phyloP scores from a whole-genome alignment of 352 stramenopile species.

The Thraustochytrium striatum region DNA sequence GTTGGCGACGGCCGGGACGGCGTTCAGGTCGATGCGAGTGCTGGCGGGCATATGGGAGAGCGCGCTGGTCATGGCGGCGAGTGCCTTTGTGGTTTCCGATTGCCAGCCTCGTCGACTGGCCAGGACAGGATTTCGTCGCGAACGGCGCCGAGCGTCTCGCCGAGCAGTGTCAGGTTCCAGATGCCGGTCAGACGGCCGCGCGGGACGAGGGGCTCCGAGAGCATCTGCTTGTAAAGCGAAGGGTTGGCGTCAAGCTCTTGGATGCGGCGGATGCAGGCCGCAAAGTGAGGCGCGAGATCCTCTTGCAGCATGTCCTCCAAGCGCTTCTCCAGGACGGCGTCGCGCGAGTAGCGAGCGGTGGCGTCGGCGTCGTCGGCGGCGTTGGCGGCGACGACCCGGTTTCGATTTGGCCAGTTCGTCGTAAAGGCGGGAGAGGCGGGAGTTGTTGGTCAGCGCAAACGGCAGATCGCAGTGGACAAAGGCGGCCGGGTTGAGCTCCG shows the following conservation, averaged over 20 bases:
- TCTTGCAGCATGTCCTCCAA: neutral
- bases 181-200: neutral
- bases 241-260: neutral
- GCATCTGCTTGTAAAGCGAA: neutral
- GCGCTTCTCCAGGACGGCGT: no score
- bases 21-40: no score
- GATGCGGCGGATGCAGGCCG: neutral
- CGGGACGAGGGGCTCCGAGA: neutral
- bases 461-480: constrained; percentile 9
- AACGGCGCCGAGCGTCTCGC: neutral
- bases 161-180: neutral
- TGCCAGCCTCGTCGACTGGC: no score
- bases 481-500: neutral
- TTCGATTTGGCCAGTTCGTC: no score
- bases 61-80: no score
- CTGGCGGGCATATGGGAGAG: no score
- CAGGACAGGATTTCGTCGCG: no score
- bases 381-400: neutral
- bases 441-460: neutral
- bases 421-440: no score
- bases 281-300: neutral
- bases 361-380: neutral
- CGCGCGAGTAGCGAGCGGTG: neutral
- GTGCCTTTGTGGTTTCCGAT: no score
- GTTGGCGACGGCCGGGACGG: no score